A percentile compares a stretch with the other conserved stretches of the same genome.
These are phyloP conservation scores for Cenchrus purpureus DNA, from an alignment of 176 grass and related monocot genomes.

Conservation along the genomic window DNA sequence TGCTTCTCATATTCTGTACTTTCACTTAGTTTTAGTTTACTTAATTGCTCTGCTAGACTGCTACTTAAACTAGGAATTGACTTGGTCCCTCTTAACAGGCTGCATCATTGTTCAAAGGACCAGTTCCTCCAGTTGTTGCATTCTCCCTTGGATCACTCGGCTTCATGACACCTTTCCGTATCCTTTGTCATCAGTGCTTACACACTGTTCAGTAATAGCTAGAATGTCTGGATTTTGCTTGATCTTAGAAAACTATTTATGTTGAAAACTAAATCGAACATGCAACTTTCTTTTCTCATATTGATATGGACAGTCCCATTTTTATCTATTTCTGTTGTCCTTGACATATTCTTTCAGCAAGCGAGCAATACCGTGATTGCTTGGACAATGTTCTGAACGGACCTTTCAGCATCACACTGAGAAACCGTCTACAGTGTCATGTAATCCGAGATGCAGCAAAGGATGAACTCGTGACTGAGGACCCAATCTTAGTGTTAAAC, in stretches of 20 bases:
- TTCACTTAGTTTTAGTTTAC: background rate
- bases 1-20: background rate
- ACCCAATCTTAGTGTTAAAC: conserved; percentile 84
- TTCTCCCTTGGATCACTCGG: conserved; percentile 93
- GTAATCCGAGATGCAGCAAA: conserved; percentile 88
- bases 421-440: conserved; percentile 85
- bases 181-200: conserved; percentile 45
- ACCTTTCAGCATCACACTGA: conserved; percentile 87
- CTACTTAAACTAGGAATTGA: conserved; percentile 22
- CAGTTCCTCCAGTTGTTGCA: conserved; percentile 92
- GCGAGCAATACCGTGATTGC: conserved; percentile 74
- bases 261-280: background rate
- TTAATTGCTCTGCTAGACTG: background rate
- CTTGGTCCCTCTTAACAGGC: conserved; percentile 59
- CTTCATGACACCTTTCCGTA: conserved; percentile 99
- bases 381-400: conserved; percentile 77
- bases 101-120: conserved; percentile 97
- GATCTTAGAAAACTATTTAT: background rate
- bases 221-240: conserved; percentile 1
- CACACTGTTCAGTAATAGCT: background rate
- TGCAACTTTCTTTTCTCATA: background rate
- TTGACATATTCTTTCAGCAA: conserved; percentile 68
- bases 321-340: conserved; percentile 26
- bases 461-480: conserved; percentile 79
- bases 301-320: background rate